phyloP scores from a whole-genome alignment of 306 rosid genomes.

The Vigna unguiculata region DNA sequence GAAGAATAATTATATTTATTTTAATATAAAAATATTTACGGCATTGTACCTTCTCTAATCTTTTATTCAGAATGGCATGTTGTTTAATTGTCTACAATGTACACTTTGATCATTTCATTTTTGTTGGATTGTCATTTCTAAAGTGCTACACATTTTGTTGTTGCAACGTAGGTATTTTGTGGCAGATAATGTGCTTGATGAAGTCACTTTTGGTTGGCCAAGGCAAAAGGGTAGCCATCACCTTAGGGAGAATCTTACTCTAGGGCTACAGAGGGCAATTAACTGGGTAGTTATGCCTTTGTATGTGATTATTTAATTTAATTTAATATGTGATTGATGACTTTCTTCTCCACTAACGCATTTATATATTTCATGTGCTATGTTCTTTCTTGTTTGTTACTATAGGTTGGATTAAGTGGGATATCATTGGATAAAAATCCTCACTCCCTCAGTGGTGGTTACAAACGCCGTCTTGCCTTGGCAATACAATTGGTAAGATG shows the following conservation, averaged over 20 bases:
- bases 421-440: constrained; percentile 91
- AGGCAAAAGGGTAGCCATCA: constrained; percentile 71
- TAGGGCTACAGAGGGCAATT: constrained; percentile 87
- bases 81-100: constrained; percentile 10
- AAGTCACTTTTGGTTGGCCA: constrained; percentile 99
- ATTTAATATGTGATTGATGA: background rate
- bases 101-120: background rate
- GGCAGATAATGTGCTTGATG: constrained; percentile 87
- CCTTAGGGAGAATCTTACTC: constrained; percentile 77
- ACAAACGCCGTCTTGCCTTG: constrained; percentile 95
- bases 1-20: constrained; percentile 11
- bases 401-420: constrained; percentile 86
- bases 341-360: background rate
- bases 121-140: constrained; percentile 30
- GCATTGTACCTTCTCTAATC: constrained; percentile 11
- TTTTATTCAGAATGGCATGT: background rate
- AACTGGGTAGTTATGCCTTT: constrained; percentile 73
- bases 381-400: constrained; percentile 37
- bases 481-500: constrained; percentile 86
- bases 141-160: constrained; percentile 30
- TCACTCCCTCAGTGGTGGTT: constrained; percentile 94
- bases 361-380: constrained; percentile 11
- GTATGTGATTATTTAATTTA: constrained; percentile 18
- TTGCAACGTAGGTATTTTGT: constrained; percentile 77
- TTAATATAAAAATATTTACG: constrained; percentile 8